phyloP scores from a whole-genome alignment of 352 stramenopile species.

The Phytophthora pseudosyringae region DNA sequence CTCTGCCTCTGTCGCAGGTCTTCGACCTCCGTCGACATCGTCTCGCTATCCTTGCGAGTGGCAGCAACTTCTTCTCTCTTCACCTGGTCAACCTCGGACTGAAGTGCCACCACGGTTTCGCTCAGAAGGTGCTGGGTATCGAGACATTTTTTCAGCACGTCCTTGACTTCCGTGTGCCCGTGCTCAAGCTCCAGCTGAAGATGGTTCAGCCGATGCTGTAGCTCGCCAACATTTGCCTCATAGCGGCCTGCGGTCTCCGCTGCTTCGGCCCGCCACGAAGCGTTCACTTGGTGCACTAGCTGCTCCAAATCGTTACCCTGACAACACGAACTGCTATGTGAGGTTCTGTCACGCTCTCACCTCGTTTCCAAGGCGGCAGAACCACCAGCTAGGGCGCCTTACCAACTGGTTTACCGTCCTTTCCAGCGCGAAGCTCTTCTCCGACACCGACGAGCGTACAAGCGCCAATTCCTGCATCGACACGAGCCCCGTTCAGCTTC shows the following conservation, averaged over 20 bases:
- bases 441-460: constrained; percentile 58
- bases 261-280: constrained; percentile 29
- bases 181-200: constrained; percentile 25
- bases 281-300: constrained; percentile 33
- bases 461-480: constrained; percentile 57
- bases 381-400: no score
- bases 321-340: background rate
- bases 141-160: constrained; percentile 56
- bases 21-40: constrained; percentile 38
- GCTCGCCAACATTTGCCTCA: constrained; percentile 15
- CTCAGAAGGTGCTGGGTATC: constrained; percentile 72
- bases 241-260: constrained; percentile 11
- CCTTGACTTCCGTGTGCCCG: constrained; percentile 51
- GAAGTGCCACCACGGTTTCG: constrained; percentile 58
- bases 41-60: constrained; percentile 6
- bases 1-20: constrained; percentile 59
- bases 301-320: constrained; percentile 43
- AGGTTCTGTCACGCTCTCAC: no score
- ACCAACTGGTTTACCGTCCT: constrained; percentile 52
- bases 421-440: constrained; percentile 62
- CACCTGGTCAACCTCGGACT: constrained; percentile 56
- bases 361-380: no score
- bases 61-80: constrained; percentile 16
- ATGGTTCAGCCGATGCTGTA: constrained; percentile 31
- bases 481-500: background rate